Evolutionary conservation across 805 yeast genomes (phyloP).

Genomic region (Starmerella asiatica): DNA sequence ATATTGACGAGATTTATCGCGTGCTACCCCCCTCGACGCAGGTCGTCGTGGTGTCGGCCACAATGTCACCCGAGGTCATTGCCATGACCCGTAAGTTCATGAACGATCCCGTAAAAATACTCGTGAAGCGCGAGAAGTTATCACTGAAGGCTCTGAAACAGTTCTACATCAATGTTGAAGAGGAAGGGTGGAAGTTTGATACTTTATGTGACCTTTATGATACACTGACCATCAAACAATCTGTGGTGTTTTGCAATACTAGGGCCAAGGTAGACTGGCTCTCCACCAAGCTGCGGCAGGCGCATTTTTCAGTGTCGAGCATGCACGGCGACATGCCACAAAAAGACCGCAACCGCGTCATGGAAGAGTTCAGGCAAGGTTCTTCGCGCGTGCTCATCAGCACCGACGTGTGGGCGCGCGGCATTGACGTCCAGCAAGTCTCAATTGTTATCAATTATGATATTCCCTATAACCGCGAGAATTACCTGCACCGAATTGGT

Average conservation of each 20-base stretch:
- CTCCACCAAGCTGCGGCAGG: slow-evolving; percentile 59
- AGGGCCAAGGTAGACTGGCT: slow-evolving; percentile 89
- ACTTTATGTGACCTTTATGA: slow-evolving; percentile 90
- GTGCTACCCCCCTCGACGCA: slow-evolving; percentile 73
- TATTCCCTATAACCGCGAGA: slow-evolving; percentile 82
- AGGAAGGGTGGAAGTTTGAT: slow-evolving; percentile 89
- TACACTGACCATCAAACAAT: slow-evolving; percentile 88
- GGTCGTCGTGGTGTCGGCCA: slow-evolving; percentile 90
- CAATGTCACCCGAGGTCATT: slow-evolving; percentile 80
- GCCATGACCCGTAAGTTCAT: slow-evolving; percentile 87
- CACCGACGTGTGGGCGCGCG: slow-evolving; percentile 96
- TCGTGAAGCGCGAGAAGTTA: slow-evolving; percentile 88
- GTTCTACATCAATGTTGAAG: slow-evolving; percentile 77
- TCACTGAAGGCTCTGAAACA: slow-evolving; percentile 92
- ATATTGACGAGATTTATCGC: slow-evolving; percentile 83
- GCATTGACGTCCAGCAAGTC: slow-evolving; percentile 97
- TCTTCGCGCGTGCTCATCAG: slow-evolving; percentile 86
- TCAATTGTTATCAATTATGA: slow-evolving; percentile 92
- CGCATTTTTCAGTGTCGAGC: slow-evolving; percentile 82
- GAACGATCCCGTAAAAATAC: slow-evolving; percentile 83
- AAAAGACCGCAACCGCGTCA: slow-evolving; percentile 82
- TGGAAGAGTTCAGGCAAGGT: slow-evolving; percentile 93
- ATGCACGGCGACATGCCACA: slow-evolving; percentile 98
- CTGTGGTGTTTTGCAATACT: slow-evolving; percentile 96
- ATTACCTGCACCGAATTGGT: slow-evolving; percentile 95